Percentiles rank a stretch among this genome's conserved stretches.
phyloP scores from a whole-genome alignment of 1,139 yeast species.

The Suhomyces bolitotheri region DNA sequence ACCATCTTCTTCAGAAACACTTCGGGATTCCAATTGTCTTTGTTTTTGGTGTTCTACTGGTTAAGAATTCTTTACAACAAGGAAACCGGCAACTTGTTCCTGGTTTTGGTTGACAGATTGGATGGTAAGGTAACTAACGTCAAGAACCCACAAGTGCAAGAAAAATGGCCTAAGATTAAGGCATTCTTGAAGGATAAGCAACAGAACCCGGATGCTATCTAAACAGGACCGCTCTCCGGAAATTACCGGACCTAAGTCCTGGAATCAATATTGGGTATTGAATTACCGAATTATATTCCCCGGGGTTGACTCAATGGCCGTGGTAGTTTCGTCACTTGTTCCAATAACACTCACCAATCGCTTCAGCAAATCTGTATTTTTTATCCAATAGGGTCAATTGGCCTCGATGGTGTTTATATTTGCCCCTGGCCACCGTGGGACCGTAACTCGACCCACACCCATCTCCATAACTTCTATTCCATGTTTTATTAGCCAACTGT shows the following conservation, averaged over 20 bases:
- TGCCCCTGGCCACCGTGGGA: no score
- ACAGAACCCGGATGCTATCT: slow-evolving; percentile 3
- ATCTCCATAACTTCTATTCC: neutral
- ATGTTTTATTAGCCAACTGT: neutral
- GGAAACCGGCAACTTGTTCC: slow-evolving; percentile 48
- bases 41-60: slow-evolving; percentile 66
- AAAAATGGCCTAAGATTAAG: slow-evolving; percentile 45
- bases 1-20: slow-evolving; percentile 64
- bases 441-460: no score
- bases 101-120: slow-evolving; percentile 39
- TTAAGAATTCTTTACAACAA: slow-evolving; percentile 58
- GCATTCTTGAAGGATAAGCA: slow-evolving; percentile 39
- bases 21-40: slow-evolving; percentile 64
- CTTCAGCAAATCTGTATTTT: no score
- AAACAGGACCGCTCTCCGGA: no score
- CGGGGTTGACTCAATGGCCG: no score
- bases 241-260: no score
- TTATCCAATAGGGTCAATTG: neutral
- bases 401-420: no score
- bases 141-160: slow-evolving; percentile 49
- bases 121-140: slow-evolving; percentile 43
- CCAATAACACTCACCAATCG: no score
- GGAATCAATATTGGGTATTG: no score
- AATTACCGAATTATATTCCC: no score
- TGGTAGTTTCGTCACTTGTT: no score